A percentile compares a stretch with the other conserved stretches of the same genome.
phyloP scores from a whole-genome alignment of 2,329 filamentous ascomycete species.

The Parasarocladium wereldwijsianum region DNA sequence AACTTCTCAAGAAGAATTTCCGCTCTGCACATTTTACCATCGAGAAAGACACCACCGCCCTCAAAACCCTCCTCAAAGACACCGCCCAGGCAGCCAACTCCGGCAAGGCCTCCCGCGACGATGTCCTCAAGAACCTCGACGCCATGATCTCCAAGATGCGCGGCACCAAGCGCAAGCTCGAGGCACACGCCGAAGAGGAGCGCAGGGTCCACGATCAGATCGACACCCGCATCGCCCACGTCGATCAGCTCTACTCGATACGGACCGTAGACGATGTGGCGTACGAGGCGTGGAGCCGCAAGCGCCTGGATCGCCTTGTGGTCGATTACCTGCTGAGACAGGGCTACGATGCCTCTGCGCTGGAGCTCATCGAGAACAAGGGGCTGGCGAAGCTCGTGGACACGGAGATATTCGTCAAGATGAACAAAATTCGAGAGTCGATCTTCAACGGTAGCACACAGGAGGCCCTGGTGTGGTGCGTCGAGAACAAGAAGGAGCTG shows the following conservation, averaged over 20 bases:
- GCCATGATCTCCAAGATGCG: slow-evolving; percentile 75
- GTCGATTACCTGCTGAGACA: slow-evolving; percentile 85
- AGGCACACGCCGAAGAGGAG: slow-evolving; percentile 65
- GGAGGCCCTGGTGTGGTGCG: slow-evolving; percentile 80
- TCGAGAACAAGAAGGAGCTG: slow-evolving; percentile 82
- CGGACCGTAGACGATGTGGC: slow-evolving; percentile 76
- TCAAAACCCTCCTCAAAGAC: slow-evolving; percentile 47
- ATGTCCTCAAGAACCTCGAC: slow-evolving; percentile 71
- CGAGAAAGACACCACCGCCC: slow-evolving; percentile 52
- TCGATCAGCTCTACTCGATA: slow-evolving; percentile 69
- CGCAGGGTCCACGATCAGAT: slow-evolving; percentile 59
- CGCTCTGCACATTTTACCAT: slow-evolving; percentile 67
- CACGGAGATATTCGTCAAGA: slow-evolving; percentile 72
- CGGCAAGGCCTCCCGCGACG: slow-evolving; percentile 45
- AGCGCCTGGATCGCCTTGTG: slow-evolving; percentile 66
- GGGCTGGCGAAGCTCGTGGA: slow-evolving; percentile 73
- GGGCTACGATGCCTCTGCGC: slow-evolving; percentile 68
- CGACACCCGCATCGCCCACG: slow-evolving; percentile 61
- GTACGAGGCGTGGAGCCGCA: slow-evolving; percentile 81
- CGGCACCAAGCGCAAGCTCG: slow-evolving; percentile 76
- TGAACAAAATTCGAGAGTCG: slow-evolving; percentile 62
- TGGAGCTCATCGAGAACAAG: slow-evolving; percentile 58
- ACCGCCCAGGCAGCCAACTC: slow-evolving; percentile 53
- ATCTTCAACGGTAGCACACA: slow-evolving; percentile 55
- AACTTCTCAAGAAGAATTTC: slow-evolving; percentile 88